phyloP scores from a whole-genome alignment of 78 protist species.

The Isochrysis galbana region DNA sequence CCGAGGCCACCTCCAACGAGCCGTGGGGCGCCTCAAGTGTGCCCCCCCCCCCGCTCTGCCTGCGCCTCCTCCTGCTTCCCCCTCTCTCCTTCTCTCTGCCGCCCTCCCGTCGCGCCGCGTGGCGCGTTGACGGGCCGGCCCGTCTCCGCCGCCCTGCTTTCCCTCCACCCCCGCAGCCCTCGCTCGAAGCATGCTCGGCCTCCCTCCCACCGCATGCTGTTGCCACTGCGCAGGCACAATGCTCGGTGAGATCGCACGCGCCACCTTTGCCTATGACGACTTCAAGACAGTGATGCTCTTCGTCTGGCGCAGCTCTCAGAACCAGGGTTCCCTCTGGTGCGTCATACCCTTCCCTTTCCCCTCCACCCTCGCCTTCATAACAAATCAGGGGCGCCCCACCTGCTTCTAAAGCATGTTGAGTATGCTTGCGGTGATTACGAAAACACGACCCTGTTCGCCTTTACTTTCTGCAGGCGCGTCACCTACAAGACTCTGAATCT shows the following conservation, averaged over 20 bases:
- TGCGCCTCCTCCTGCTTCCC: background rate
- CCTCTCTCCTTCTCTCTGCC: background rate
- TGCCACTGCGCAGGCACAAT: conserved; percentile 30
- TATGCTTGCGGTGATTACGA: no score
- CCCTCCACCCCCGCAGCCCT: no score
- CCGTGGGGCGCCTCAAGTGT: conserved; percentile 54
- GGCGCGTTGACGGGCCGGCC: no score
- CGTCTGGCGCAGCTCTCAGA: conserved; percentile 33
- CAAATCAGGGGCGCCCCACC: no score
- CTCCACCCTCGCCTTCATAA: background rate
- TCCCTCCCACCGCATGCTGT: background rate
- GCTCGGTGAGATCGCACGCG: conserved; percentile 37
- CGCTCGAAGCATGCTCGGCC: background rate
- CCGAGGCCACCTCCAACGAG: conserved; percentile 54
- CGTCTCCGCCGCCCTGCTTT: no score
- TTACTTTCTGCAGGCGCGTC: conserved; percentile 1
- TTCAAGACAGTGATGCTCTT: conserved; percentile 34
- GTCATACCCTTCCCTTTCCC: background rate
- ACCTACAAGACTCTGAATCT: conserved; percentile 24
- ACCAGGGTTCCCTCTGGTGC: background rate
- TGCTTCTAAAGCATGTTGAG: no score
- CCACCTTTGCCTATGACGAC: conserved; percentile 26
- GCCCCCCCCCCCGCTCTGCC: background rate
- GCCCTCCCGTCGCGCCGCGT: no score
- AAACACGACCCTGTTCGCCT: no score